phyloP scores from a whole-genome alignment of 2,329 filamentous ascomycete genomes.

The Aspergillus spinulosporus region DNA sequence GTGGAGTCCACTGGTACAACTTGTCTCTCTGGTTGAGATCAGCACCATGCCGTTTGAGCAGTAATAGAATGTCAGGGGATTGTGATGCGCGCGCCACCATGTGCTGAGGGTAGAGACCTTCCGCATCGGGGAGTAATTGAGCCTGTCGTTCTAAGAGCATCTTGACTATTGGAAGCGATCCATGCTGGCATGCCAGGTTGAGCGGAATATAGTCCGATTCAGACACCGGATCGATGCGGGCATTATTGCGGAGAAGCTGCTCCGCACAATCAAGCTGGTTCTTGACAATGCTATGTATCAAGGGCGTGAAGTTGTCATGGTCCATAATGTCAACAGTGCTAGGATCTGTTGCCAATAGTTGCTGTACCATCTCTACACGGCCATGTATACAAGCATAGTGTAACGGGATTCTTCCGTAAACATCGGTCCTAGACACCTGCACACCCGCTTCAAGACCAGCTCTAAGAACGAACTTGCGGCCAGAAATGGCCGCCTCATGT shows the following conservation, averaged over 20 bases:
- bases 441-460: slow-evolving; percentile 75
- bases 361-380: slow-evolving; percentile 76
- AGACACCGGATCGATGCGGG: slow-evolving; percentile 81
- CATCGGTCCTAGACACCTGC: slow-evolving; percentile 77
- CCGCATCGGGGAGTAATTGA: slow-evolving; percentile 85
- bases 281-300: slow-evolving; percentile 94
- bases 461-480: slow-evolving; percentile 73
- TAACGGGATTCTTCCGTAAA: slow-evolving; percentile 88
- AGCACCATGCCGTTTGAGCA: slow-evolving; percentile 82
- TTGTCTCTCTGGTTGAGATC: slow-evolving; percentile 92
- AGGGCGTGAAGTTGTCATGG: slow-evolving; percentile 93
- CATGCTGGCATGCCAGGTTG: slow-evolving; percentile 93
- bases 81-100: slow-evolving; percentile 87
- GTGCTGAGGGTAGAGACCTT: slow-evolving; percentile 96
- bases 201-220: slow-evolving; percentile 91
- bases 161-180: slow-evolving; percentile 79
- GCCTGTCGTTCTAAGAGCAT: slow-evolving; percentile 79
- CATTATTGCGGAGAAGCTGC: slow-evolving; percentile 71
- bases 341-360: slow-evolving; percentile 67
- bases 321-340: slow-evolving; percentile 84
- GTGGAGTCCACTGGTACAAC: slow-evolving; percentile 93
- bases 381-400: slow-evolving; percentile 98
- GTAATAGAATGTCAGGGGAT: slow-evolving; percentile 72
- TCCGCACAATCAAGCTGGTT: slow-evolving; percentile 78
- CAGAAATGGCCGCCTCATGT: slow-evolving; percentile 95